These are phyloP conservation scores for Pseudonitzschia multiseries DNA, from an alignment of 108 stramenopile genomes.

Conservation along the genomic window DNA sequence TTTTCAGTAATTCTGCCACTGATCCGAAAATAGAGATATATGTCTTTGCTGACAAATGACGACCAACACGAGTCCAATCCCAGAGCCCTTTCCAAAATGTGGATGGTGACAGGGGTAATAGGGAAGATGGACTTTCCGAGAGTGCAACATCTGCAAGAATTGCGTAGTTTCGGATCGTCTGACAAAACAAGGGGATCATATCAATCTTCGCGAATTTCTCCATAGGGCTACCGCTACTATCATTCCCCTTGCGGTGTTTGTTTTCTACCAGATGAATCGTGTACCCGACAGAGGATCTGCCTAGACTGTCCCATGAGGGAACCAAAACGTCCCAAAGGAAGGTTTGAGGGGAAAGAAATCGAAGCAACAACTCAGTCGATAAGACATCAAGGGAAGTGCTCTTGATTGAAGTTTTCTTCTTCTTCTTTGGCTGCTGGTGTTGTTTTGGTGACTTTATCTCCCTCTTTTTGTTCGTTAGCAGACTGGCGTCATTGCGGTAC, in stretches of 20 bases:
- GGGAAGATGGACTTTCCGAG: neutral
- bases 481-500: neutral
- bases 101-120: neutral
- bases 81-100: conserved; percentile 34
- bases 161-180: conserved; percentile 10
- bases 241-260: conserved; percentile 27
- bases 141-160: conserved; percentile 5
- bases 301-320: conserved; percentile 68
- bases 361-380: conserved; percentile 4
- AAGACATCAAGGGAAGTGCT: conserved; percentile 20
- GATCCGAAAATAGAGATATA: conserved; percentile 27
- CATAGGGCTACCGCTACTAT: conserved; percentile 8
- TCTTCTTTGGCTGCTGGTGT: conserved; percentile 7
- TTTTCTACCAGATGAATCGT: conserved; percentile 49
- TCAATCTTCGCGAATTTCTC: conserved; percentile 23
- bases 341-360: conserved; percentile 24
- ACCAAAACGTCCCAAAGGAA: conserved; percentile 61
- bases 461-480: conserved; percentile 7
- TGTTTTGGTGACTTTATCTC: conserved; percentile 9
- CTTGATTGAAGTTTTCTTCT: conserved; percentile 14
- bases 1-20: neutral
- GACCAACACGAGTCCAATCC: conserved; percentile 22
- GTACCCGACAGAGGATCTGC: conserved; percentile 60
- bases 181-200: conserved; percentile 31
- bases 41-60: conserved; percentile 24